These are phyloP conservation scores for Aspergillus clavatus DNA, from an alignment of 2,329 filamentous ascomycete species.

Conservation along the genomic window DNA sequence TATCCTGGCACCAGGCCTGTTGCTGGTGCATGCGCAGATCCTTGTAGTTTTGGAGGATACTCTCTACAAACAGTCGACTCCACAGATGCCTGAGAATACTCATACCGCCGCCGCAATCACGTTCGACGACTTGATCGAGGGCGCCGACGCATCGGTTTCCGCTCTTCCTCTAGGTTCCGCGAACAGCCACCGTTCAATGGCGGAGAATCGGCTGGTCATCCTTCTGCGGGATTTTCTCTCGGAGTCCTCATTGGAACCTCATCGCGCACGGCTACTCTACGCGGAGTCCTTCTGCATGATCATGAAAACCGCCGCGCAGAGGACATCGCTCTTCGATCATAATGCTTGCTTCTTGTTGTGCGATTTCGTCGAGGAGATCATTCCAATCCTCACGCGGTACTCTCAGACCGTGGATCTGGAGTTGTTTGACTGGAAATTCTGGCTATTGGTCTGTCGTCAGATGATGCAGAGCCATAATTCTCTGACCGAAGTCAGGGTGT, in stretches of 20 bases:
- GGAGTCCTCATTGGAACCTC: constrained; percentile 52
- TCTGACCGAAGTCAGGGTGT: constrained; percentile 79
- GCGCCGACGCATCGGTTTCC: constrained; percentile 62
- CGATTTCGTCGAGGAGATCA: constrained; percentile 79
- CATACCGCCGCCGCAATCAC: constrained; percentile 51
- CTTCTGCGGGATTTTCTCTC: constrained; percentile 75
- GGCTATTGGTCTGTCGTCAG: constrained; percentile 72
- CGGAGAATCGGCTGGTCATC: constrained; percentile 81
- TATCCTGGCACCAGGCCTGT: constrained; percentile 67
- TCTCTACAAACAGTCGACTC: constrained; percentile 64
- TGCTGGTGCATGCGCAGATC: constrained; percentile 77
- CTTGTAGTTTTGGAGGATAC: constrained; percentile 75
- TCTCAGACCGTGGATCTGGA: constrained; percentile 44
- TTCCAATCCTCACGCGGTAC: constrained; percentile 63
- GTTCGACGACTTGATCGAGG: constrained; percentile 61
- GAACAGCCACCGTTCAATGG: constrained; percentile 74
- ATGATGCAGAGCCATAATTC: constrained; percentile 82
- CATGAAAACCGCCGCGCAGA: constrained; percentile 67
- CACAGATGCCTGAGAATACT: constrained; percentile 45
- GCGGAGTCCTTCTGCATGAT: constrained; percentile 69
- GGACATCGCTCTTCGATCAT: constrained; percentile 75
- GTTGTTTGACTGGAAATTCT: constrained; percentile 64
- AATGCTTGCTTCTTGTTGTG: constrained; percentile 83
- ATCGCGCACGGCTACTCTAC: constrained; percentile 62
- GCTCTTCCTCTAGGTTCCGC: constrained; percentile 60